Conservation (phyloP, 1,284 basidiomycete genomes). For the Mycena citricolor region DNA sequence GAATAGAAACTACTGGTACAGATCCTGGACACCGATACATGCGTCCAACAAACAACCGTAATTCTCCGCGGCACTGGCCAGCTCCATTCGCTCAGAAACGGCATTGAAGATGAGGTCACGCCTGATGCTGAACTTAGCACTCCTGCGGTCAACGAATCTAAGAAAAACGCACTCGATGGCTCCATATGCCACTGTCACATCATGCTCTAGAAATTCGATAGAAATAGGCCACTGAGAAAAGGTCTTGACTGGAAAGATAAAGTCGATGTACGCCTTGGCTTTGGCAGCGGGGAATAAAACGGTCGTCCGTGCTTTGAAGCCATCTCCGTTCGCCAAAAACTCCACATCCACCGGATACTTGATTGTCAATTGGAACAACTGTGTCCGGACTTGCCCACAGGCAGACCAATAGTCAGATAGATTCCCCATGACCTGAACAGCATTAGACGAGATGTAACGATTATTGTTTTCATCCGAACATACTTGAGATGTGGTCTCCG, state of each 20-base stretch:
- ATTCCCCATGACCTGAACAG: slow-evolving; percentile 69
- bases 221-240: slow-evolving; percentile 68
- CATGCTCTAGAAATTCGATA: slow-evolving; percentile 49
- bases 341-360: slow-evolving; percentile 71
- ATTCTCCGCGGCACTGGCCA: slow-evolving; percentile 58
- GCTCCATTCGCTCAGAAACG: slow-evolving; percentile 52
- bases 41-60: slow-evolving; percentile 75
- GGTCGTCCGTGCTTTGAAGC: slow-evolving; percentile 54
- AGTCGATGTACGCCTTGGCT: slow-evolving; percentile 64
- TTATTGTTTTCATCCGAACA: no score
- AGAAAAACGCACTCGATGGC: slow-evolving; percentile 52
- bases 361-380: slow-evolving; percentile 67
- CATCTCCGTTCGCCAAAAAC: slow-evolving; percentile 36
- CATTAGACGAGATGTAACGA: no score
- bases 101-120: slow-evolving; percentile 47
- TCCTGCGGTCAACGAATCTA: slow-evolving; percentile 7
- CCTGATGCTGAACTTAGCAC: slow-evolving; percentile 34
- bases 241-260: slow-evolving; percentile 53
- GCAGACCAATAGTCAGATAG: slow-evolving; percentile 75
- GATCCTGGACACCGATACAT: slow-evolving; percentile 68
- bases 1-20: no score
- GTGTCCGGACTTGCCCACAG: slow-evolving; percentile 69
- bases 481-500: slow-evolving; percentile 50
- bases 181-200: slow-evolving; percentile 64
- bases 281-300: slow-evolving; percentile 45